Evolutionary conservation across 1,284 basidiomycete genomes (phyloP), one percentile per base, ranked within the genome.

Genomic region (Bondarzewia mesenterica): DNA sequence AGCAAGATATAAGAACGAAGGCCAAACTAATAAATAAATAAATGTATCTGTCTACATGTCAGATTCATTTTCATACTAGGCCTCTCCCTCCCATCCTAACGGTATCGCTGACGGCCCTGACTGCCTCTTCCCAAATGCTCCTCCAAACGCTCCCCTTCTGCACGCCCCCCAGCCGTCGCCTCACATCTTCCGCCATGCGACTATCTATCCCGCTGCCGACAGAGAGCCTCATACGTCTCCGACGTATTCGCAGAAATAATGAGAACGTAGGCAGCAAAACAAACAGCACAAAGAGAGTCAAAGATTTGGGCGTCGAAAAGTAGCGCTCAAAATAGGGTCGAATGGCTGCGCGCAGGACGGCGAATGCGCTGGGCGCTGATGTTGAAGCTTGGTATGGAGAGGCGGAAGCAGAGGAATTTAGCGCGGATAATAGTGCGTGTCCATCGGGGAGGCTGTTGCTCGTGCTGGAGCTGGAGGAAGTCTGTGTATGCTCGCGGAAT

Each of bases 21-120:
- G n/a, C n/a, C n/a, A n/a, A n/a, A n/a, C n/a, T n/a, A n/a, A n/a
- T n/a, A n/a, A n/a, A n/a, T n/a, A n/a, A n/a, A n/a, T n/a, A n/a
- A n/a, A n/a, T n/a, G n/a, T n/a, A n/a, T n/a, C 29, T 7, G 29
- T 6, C 4, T n/a, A 32, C 29, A 32, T 10, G 29, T 32, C 29
- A 7, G n/a, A n/a, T n/a, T n/a, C 29, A 4, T n/a, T 3, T 39
- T 70, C 60, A 88, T 37, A 84, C 83, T 52, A 89, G 63, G 20
- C 85, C 85, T 51, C 84, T 74, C 12, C 83, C 85, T 2, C 80
- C 86, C 86, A 89, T 89, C 56, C 71, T 71, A 21, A 85, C 72
- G 3, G 84, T 85, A 65, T 89, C 86, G 44, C 66, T 60, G 14
- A 89, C 68, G 3, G 72, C 78, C 26, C 73, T 69, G 4, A 75